phyloP scores from a whole-genome alignment of 768 basidiomycete genomes.

The Clitopilus passeckerianus region DNA sequence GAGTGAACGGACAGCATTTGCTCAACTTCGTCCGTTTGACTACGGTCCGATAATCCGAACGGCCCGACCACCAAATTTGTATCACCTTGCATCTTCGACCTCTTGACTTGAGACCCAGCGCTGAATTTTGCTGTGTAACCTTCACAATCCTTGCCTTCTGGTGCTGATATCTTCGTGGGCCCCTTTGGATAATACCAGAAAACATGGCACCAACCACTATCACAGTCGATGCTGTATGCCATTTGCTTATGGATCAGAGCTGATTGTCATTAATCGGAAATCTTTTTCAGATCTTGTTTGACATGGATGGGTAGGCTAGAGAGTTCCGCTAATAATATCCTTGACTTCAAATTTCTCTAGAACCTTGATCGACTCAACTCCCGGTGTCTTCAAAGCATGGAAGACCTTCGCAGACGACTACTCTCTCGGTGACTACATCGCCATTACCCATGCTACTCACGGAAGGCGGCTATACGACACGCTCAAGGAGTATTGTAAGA shows the following conservation, averaged over 20 bases:
- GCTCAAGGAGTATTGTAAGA: constrained; percentile 60
- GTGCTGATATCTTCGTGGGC: too few relatives aligned
- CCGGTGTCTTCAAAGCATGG: constrained; percentile 80
- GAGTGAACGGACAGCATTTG: too few relatives aligned
- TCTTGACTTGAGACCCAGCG: too few relatives aligned
- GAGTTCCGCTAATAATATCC: too few relatives aligned
- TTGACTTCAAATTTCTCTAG: constrained; percentile 23
- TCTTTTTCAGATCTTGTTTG: constrained; percentile 51
- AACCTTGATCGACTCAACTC: constrained; percentile 78
- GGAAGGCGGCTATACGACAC: constrained; percentile 77
- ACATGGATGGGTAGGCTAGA: constrained; percentile 58
- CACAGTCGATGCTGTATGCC: constrained; percentile 45
- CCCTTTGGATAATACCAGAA: not conserved
- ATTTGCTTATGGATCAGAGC: not conserved
- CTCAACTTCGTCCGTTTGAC: too few relatives aligned
- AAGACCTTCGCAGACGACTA: constrained; percentile 62
- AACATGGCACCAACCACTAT: not conserved
- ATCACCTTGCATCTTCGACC: too few relatives aligned
- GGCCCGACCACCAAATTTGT: too few relatives aligned
- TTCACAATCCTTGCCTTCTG: too few relatives aligned
- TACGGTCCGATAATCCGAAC: too few relatives aligned
- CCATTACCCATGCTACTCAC: constrained; percentile 58
- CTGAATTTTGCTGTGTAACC: too few relatives aligned
- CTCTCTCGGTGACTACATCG: constrained; percentile 38
- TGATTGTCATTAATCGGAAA: not conserved